Percentiles rank a stretch among this genome's conserved stretches.
Evolutionary conservation across 176 grass and related monocot genomes (phyloP).

Genomic region (Phyllostachys edulis): DNA sequence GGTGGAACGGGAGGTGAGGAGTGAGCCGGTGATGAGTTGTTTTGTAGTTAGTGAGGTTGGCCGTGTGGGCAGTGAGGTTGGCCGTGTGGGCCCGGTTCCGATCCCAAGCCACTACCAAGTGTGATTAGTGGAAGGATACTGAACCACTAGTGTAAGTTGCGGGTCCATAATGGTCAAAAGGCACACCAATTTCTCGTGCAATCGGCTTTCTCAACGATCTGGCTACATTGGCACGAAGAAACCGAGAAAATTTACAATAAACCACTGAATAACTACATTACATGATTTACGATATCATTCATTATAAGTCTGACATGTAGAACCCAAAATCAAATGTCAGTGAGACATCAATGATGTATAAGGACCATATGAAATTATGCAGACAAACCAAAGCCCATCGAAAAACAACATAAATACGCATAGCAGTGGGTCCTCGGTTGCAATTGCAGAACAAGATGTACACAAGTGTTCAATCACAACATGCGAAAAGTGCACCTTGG

Average conservation of each 20-base stretch:
- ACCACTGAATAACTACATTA: too few species aligned
- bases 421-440: neutral
- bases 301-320: too few species aligned
- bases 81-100: slow-evolving; percentile 26
- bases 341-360: too few species aligned
- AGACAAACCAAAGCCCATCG: neutral
- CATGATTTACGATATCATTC: too few species aligned
- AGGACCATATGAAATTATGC: too few species aligned
- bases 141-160: neutral
- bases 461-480: neutral
- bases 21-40: neutral
- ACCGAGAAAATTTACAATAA: too few species aligned
- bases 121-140: neutral
- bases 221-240: neutral
- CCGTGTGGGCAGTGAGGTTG: slow-evolving; percentile 17
- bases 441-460: neutral
- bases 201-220: neutral
- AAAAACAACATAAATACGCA: neutral
- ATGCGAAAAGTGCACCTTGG: too few species aligned
- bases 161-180: neutral
- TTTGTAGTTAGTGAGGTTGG: neutral
- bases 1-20: neutral
- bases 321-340: too few species aligned
- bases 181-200: neutral
- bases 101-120: neutral